Conservation (phyloP, 2,329 filamentous ascomycete species). For the Aspergillus brunneoviolaceus region DNA sequence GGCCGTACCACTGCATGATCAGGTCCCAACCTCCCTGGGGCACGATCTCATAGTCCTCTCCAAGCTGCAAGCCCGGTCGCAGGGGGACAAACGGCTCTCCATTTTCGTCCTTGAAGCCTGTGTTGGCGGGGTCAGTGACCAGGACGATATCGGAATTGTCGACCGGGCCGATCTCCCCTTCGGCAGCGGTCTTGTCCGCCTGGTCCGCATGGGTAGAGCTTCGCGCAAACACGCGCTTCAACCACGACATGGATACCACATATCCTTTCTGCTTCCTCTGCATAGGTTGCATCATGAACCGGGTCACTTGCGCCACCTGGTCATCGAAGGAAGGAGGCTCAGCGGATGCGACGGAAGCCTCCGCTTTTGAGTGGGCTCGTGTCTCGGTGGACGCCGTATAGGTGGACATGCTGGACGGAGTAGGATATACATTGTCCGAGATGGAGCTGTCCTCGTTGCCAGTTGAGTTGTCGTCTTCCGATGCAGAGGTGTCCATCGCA, state of each 20-base stretch:
- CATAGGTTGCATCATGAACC: slow-evolving; percentile 55
- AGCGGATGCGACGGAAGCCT: slow-evolving; percentile 22
- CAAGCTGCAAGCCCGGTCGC: slow-evolving; percentile 62
- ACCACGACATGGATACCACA: slow-evolving; percentile 76
- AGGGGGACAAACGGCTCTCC: slow-evolving; percentile 67
- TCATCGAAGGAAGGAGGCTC: slow-evolving; percentile 56
- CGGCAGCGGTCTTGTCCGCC: slow-evolving; percentile 57
- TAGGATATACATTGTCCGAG: slow-evolving; percentile 38
- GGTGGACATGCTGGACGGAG: slow-evolving; percentile 41
- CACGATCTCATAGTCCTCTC: slow-evolving; percentile 74
- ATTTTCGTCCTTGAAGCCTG: slow-evolving; percentile 45
- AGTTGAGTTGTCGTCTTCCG: slow-evolving; percentile 25
- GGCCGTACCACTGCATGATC: slow-evolving; percentile 77
- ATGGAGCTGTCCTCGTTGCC: slow-evolving; percentile 31
- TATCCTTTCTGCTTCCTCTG: slow-evolving; percentile 73
- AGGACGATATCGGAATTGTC: slow-evolving; percentile 83
- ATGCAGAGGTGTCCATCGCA: slow-evolving; percentile 47
- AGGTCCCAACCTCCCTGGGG: slow-evolving; percentile 78
- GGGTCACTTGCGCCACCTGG: slow-evolving; percentile 72
- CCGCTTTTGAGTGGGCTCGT: slow-evolving; percentile 26
- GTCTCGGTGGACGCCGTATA: slow-evolving; percentile 32
- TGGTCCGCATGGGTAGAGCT: slow-evolving; percentile 58
- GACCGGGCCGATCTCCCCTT: slow-evolving; percentile 71
- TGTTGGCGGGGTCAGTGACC: slow-evolving; percentile 48
- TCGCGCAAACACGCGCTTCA: slow-evolving; percentile 68